phyloP scores from a whole-genome alignment of 148 eudicot genomes.

The Amaranthus palmeri region DNA sequence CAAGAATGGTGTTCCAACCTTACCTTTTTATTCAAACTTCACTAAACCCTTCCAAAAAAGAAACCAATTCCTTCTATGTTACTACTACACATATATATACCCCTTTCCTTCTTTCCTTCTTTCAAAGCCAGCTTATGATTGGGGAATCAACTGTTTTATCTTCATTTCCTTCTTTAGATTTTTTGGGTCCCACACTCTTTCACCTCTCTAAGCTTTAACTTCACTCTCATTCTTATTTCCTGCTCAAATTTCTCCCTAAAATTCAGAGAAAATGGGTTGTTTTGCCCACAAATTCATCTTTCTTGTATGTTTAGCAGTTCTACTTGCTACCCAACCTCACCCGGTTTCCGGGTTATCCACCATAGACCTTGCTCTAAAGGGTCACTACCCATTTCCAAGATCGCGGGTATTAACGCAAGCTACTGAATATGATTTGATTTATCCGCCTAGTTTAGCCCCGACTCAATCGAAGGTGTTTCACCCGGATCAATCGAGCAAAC shows the following conservation, averaged over 20 bases:
- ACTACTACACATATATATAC: conserved; percentile 6
- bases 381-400: conserved; percentile 14
- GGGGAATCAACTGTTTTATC: conserved; percentile 47
- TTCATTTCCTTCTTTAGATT: conserved; percentile 26
- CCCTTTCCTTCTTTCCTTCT: conserved; percentile 32
- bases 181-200: conserved; percentile 18
- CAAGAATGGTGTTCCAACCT: conserved; percentile 53
- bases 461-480: conserved; percentile 40
- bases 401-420: conserved; percentile 12
- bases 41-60: conserved; percentile 45
- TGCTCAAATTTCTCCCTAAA: conserved; percentile 15
- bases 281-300: conserved; percentile 30
- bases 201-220: conserved; percentile 30
- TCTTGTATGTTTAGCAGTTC: conserved; percentile 42
- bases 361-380: conserved; percentile 57
- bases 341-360: conserved; percentile 41
- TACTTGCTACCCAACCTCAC: conserved; percentile 38
- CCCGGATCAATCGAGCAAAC: conserved; percentile 54
- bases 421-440: conserved; percentile 4
- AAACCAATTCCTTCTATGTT: neutral
- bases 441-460: conserved; percentile 40
- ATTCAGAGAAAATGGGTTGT: conserved; percentile 45
- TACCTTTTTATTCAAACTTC: conserved; percentile 79
- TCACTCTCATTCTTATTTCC: conserved; percentile 17
- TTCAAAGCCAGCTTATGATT: conserved; percentile 61